A percentile compares a stretch with the other conserved stretches of the same genome.
These are phyloP conservation scores for Tilletia setariae DNA, from an alignment of 1,284 basidiomycete species.

Conservation along the genomic window DNA sequence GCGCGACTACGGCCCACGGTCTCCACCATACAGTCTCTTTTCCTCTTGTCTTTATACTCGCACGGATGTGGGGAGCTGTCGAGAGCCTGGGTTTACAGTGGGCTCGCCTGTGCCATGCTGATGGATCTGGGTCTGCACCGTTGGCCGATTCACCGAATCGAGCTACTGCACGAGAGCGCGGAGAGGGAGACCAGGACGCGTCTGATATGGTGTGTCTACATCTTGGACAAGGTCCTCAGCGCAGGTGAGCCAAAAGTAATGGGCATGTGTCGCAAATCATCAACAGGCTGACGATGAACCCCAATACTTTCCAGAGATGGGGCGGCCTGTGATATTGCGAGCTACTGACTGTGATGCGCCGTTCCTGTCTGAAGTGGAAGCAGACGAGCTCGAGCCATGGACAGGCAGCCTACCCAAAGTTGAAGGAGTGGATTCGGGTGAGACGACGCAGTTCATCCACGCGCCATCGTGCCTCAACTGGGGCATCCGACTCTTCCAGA, in stretches of 20 bases:
- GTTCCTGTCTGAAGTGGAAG: slow-evolving; percentile 53
- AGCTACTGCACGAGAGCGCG: slow-evolving; percentile 36
- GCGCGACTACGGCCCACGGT: slow-evolving; percentile 36
- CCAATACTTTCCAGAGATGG: slow-evolving; percentile 56
- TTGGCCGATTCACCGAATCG: slow-evolving; percentile 35
- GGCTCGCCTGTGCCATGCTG: slow-evolving; percentile 56
- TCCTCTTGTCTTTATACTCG: slow-evolving; percentile 56
- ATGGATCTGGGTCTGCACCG: slow-evolving; percentile 57
- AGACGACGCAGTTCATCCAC: slow-evolving; percentile 24
- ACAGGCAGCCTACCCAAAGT: slow-evolving; percentile 22
- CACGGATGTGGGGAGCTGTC: slow-evolving; percentile 57
- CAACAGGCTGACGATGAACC: neutral
- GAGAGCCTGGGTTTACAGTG: slow-evolving; percentile 55
- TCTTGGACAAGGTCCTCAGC: slow-evolving; percentile 56
- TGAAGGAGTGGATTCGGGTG: neutral
- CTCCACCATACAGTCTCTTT: slow-evolving; percentile 52
- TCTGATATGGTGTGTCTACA: slow-evolving; percentile 57
- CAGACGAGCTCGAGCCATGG: slow-evolving; percentile 57
- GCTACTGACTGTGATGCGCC: slow-evolving; percentile 55
- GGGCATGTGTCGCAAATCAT: neutral
- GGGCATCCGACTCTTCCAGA: slow-evolving; percentile 42
- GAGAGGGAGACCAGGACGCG: slow-evolving; percentile 54
- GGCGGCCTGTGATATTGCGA: slow-evolving; percentile 55
- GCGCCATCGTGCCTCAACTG: slow-evolving; percentile 42
- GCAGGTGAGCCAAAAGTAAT: slow-evolving; percentile 11